Base-by-base conservation (phyloP, 352 stramenopile species). In the Saprolegnia parasitica region DNA sequence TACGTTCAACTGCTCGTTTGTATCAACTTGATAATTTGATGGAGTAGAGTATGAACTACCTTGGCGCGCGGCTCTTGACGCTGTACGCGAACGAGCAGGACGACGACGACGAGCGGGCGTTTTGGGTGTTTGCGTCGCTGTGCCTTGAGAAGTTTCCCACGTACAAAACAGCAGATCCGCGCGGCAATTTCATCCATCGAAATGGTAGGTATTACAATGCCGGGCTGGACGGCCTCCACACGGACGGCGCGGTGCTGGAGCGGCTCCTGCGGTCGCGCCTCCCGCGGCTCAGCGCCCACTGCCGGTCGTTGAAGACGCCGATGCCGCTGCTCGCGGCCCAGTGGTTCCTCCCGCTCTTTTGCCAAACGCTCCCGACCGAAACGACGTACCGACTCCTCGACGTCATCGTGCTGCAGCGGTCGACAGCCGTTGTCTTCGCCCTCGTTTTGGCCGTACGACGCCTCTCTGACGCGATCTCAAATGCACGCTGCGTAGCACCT, bases 51-150 rank as follows among this genome's bases (percentile, higher is more conserved):
- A 68, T 68, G 62, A 68, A 68, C n/a, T 68, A 50, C 29, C 64
- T 68, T 15, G 62, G 21, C 18, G 62, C 62, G 11, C 26, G 62
- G 47, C 46, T 68, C n/a, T 32, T 68, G 1, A 20, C 60, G 13
- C 13, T 61, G 16, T 68, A 65, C 49, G 42, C 55, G 40, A 23
- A 23, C 24, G 47, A 55, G 24, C 5, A 2, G 29, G 42, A 49
- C 3, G 42, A 15, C 42, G 39, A 46, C 39, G 71, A 75, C 26
- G 64, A 73, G 54, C 64, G 55, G 35, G 40, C 71, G 15, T 75
- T 75, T 64, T 75, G 71, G 71, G 71, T 75, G 1, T 39, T 75
- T 26, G 71, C 52, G 35, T 35, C 64, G 16, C 64, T 75, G 13
- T 75, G 71, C 57, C 35, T 5, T 10, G 32, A 49, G 1, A 68